Evolutionary conservation across 495 filamentous ascomycete species (phyloP).

Genomic region (Talaromyces liani): DNA sequence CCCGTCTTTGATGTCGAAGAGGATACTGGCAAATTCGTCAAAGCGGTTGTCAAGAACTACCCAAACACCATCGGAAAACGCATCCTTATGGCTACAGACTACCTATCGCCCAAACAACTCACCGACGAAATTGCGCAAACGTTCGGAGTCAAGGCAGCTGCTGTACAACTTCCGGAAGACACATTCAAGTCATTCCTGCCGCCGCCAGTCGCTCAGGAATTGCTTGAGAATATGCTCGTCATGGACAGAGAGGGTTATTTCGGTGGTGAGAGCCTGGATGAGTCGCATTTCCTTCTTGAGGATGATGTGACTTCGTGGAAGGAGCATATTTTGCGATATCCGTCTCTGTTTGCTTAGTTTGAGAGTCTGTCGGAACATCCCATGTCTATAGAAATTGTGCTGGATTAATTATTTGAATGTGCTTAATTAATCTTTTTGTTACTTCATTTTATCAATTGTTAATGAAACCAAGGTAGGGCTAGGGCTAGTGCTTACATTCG

Average conservation of each 20-base stretch:
- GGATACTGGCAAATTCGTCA: slow-evolving; percentile 43
- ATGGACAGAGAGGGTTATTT: slow-evolving; percentile 46
- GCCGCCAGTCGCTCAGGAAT: slow-evolving; percentile 34
- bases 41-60: slow-evolving; percentile 28
- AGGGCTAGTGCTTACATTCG: background rate
- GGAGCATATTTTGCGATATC: background rate
- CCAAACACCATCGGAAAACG: slow-evolving; percentile 14
- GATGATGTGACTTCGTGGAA: slow-evolving; percentile 4
- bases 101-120: slow-evolving; percentile 38
- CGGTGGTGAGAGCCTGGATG: slow-evolving; percentile 20
- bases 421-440: background rate
- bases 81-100: slow-evolving; percentile 40
- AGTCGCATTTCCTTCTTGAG: slow-evolving; percentile 3
- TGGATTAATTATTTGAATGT: background rate
- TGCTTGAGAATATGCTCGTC: slow-evolving; percentile 48
- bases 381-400: background rate
- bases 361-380: background rate
- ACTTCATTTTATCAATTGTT: background rate
- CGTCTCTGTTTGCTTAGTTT: background rate
- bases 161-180: slow-evolving; percentile 35
- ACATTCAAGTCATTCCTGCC: slow-evolving; percentile 37
- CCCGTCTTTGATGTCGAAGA: slow-evolving; percentile 6
- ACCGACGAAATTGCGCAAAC: slow-evolving; percentile 41
- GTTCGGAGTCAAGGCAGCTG: slow-evolving; percentile 38
- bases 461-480: background rate